Base-by-base conservation (phyloP, 768 basidiomycete species). In the Agrocybe pediades region DNA sequence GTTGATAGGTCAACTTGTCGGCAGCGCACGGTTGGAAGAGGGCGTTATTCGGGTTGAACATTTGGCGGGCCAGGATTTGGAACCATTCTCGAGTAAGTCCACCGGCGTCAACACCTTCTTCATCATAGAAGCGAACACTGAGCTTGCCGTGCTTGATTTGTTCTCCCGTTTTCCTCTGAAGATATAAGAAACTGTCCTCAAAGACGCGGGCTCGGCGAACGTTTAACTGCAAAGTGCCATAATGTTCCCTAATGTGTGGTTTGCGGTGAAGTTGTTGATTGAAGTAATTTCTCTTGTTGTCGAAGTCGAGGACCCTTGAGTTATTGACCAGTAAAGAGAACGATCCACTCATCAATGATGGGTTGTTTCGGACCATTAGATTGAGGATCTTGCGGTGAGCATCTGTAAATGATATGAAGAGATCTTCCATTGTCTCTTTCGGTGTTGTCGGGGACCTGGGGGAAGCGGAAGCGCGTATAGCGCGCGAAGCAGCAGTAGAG, bases 11-110 rank as follows among this genome's bases (percentile, higher is more conserved):
- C 48, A 92, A 81, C 62, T 87, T 85, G 70, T 97, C 97, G 3
- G 94, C 95, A 0, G 94, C 95, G 67, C 94, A 97, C 16, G 97
- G 96, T 67, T 98, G 94, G 84, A 99, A 99, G 23, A 98, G 81
- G 4, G 95, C 96, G 62, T 97, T 97, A 73, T 96, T 93, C 21
- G 97, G 96, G 68, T 99, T 94, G 73, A 99, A 99, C 90, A 99
- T 99, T 69, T 97, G 95, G 46, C 95, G 83, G 1, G 97, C 95
- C 16, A 99, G 85, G 47, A 97, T 96, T 63, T 95, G 92, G 86
- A 95, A 98, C 95, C 95, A 98, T 74, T 98, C 95, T 54, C 96
- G 83, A 7, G 97, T 97, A 29, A 99, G 92, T 60, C 97, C 97
- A 19, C 97, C 97, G 0, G 97, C 97, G 67, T 99, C 97, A 19